Percentiles rank a stretch among this genome's conserved stretches.
Conservation (phyloP, 2,329 filamentous ascomycete species). For the Emmonsia crescens region DNA sequence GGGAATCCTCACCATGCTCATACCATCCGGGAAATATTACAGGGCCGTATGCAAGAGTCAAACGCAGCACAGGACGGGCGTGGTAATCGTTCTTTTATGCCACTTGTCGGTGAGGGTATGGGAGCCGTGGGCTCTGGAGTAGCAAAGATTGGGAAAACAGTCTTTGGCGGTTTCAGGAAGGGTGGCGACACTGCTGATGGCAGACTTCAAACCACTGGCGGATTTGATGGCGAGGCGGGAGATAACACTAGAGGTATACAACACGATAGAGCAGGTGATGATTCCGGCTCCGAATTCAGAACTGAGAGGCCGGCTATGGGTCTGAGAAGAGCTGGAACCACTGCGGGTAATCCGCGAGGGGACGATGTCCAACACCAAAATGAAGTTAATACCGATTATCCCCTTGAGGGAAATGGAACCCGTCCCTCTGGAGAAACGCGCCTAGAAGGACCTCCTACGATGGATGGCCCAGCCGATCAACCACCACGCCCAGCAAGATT, state of each 20-base stretch:
- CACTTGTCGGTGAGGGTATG: constrained; percentile 40
- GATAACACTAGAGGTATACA: constrained; percentile 7
- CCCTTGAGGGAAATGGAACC: neutral
- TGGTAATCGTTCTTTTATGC: constrained; percentile 28
- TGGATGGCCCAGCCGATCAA: constrained; percentile 8
- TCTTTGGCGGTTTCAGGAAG: constrained; percentile 35
- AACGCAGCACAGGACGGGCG: constrained; percentile 1
- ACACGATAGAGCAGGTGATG: constrained; percentile 9
- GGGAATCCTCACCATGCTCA: constrained; percentile 49
- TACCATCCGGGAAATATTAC: constrained; percentile 26
- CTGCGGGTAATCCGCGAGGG: neutral
- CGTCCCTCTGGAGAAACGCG: neutral
- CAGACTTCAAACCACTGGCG: constrained; percentile 25
- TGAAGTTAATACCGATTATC: neutral
- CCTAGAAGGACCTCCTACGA: constrained; percentile 4
- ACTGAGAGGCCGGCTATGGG: neutral
- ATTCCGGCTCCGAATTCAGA: neutral
- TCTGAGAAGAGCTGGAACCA: neutral
- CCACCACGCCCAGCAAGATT: constrained; percentile 24
- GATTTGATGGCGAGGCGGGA: constrained; percentile 19
- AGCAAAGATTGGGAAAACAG: constrained; percentile 34
- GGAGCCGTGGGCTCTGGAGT: constrained; percentile 42
- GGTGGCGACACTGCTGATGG: constrained; percentile 28
- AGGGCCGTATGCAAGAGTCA: constrained; percentile 11
- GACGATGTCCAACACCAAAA: neutral